Conservation (phyloP, 2,329 filamentous ascomycete species). For the Ceratocystis variospora region DNA sequence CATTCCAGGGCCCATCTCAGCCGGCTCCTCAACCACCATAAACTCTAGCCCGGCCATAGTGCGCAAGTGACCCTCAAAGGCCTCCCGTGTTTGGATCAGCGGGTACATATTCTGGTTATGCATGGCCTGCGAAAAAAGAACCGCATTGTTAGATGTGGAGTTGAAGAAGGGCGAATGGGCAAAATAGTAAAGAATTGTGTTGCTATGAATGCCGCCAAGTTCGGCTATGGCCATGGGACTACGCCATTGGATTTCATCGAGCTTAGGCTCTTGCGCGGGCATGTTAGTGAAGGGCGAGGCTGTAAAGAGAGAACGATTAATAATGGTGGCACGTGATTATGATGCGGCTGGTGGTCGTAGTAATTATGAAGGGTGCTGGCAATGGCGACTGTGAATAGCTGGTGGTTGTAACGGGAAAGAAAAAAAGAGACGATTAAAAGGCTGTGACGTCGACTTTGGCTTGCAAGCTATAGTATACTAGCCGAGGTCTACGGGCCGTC, state of each 20-base stretch:
- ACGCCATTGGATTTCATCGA: constrained; percentile 57
- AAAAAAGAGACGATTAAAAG: background rate
- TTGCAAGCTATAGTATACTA: background rate
- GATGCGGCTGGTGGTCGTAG: too few relatives aligned
- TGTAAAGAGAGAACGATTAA: background rate
- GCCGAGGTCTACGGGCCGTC: background rate
- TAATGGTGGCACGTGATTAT: background rate
- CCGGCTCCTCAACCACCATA: constrained; percentile 50
- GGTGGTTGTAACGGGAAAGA: background rate
- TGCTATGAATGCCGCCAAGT: constrained; percentile 49
- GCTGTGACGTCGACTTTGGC: constrained; percentile 4
- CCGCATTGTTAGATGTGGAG: constrained; percentile 51
- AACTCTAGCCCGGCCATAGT: constrained; percentile 56
- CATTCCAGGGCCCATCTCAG: constrained; percentile 48
- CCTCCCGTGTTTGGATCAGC: constrained; percentile 45
- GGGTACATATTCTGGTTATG: constrained; percentile 46
- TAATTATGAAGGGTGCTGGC: background rate
- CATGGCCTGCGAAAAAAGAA: constrained; percentile 47
- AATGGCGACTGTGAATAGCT: background rate
- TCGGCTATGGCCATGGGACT: constrained; percentile 35
- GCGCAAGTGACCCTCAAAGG: constrained; percentile 47
- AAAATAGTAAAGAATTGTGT: constrained; percentile 54
- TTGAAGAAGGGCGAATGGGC: constrained; percentile 55
- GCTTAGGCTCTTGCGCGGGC: constrained; percentile 37
- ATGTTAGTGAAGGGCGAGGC: constrained; percentile 24